Evolutionary conservation across 2,329 filamentous ascomycete species (phyloP).

Genomic region (Arthroderma sp.): DNA sequence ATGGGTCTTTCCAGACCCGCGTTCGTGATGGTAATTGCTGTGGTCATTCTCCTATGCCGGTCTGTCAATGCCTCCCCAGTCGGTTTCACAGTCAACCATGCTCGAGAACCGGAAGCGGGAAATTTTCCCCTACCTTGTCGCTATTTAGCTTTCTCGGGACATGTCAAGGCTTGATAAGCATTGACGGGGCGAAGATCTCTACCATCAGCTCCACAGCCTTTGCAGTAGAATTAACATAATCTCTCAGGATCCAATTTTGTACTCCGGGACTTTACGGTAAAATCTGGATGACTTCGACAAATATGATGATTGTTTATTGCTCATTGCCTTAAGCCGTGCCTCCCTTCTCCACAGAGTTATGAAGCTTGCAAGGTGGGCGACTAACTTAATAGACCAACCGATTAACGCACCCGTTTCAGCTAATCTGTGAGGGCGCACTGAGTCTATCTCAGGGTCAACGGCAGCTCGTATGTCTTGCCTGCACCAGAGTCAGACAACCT

Average conservation of each 20-base stretch:
- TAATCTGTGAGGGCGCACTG: conserved; percentile 55
- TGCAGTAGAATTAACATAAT: conserved; percentile 67
- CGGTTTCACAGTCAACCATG: conserved; percentile 62
- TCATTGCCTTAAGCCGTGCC: conserved; percentile 53
- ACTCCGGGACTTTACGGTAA: conserved; percentile 58
- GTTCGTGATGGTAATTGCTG: conserved; percentile 53
- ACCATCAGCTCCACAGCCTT: conserved; percentile 55
- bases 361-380: no score
- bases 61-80: conserved; percentile 56
- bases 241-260: conserved; percentile 68
- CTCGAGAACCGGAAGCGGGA: conserved; percentile 65
- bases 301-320: conserved; percentile 53
- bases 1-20: conserved; percentile 56
- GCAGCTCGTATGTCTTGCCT: conserved; percentile 61
- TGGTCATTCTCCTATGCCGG: conserved; percentile 48
- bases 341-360: conserved; percentile 32
- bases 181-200: conserved; percentile 63
- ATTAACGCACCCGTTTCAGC: conserved; percentile 6
- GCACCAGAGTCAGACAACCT: conserved; percentile 56
- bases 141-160: conserved; percentile 67
- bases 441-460: conserved; percentile 68
- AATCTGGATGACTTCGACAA: conserved; percentile 67
- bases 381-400: no score
- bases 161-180: conserved; percentile 48
- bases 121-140: conserved; percentile 60